These are phyloP conservation scores for Prunus yedoensis DNA, from an alignment of 331 rosid species.

Conservation along the genomic window DNA sequence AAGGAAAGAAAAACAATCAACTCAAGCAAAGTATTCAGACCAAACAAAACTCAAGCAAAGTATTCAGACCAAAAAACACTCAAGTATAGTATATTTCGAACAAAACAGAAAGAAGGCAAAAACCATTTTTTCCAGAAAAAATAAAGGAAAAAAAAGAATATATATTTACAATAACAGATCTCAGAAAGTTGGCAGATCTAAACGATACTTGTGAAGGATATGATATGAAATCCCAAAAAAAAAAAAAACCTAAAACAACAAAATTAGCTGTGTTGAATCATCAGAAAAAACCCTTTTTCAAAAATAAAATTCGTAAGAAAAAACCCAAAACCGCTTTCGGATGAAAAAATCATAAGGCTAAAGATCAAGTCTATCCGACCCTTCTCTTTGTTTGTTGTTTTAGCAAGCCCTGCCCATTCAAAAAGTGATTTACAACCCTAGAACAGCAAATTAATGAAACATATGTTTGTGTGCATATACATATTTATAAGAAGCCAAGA, in stretches of 20 bases:
- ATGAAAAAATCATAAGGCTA: background rate
- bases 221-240: background rate
- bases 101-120: background rate
- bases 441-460: background rate
- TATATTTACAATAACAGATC: constrained; percentile 12
- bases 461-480: background rate
- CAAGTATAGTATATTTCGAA: constrained; percentile 3
- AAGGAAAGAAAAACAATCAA: constrained; percentile 39
- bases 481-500: background rate
- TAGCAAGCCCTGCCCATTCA: background rate
- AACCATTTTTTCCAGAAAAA: background rate
- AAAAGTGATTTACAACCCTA: background rate
- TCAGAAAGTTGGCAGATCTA: constrained; percentile 30
- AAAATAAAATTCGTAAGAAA: background rate
- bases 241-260: background rate
- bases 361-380: background rate
- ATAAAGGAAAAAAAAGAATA: too few relatives aligned
- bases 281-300: background rate
- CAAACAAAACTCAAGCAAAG: constrained; percentile 10
- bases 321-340: background rate
- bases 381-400: background rate
- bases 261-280: background rate
- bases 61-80: constrained; percentile 11
- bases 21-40: constrained; percentile 43
- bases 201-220: background rate